Percentiles rank a stretch among this genome's conserved stretches.
Conservation (phyloP, 2,329 filamentous ascomycete species). For the Lecanicillium sp. region DNA sequence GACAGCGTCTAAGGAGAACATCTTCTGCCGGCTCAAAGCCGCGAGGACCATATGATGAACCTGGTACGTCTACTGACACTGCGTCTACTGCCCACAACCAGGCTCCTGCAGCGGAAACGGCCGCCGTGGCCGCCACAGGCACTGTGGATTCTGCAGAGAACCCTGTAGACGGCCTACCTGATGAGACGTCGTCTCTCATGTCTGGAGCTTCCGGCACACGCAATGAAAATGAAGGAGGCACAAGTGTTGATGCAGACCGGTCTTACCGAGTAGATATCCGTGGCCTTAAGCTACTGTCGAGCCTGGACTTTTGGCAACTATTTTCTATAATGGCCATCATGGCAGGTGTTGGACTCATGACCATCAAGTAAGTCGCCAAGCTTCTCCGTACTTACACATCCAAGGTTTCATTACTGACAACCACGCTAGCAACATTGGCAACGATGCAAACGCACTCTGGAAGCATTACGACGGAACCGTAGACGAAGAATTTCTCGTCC, state of each 20-base stretch:
- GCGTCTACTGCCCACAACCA: slow-evolving; percentile 22
- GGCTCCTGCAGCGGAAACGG: slow-evolving; percentile 14
- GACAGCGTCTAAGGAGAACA: slow-evolving; percentile 32
- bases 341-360: slow-evolving; percentile 93
- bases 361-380: slow-evolving; percentile 71
- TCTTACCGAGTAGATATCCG: slow-evolving; percentile 85
- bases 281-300: slow-evolving; percentile 64
- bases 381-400: slow-evolving; percentile 2
- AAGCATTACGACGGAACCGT: slow-evolving; percentile 70
- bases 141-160: slow-evolving; percentile 14
- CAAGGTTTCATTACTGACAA: background rate
- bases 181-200: slow-evolving; percentile 77
- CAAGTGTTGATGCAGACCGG: slow-evolving; percentile 61
- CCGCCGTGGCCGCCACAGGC: slow-evolving; percentile 5
- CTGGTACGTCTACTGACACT: slow-evolving; percentile 51
- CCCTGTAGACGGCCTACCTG: slow-evolving; percentile 19
- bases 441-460: slow-evolving; percentile 83
- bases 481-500: slow-evolving; percentile 64
- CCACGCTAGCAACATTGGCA: slow-evolving; percentile 77
- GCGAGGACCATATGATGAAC: slow-evolving; percentile 34
- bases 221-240: slow-evolving; percentile 43
- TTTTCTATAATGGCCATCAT: slow-evolving; percentile 84
- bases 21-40: slow-evolving; percentile 25
- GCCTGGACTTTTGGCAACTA: slow-evolving; percentile 81
- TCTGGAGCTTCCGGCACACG: slow-evolving; percentile 49